Conservation (phyloP, 805 yeast species). For the Ogataea methanolica region DNA sequence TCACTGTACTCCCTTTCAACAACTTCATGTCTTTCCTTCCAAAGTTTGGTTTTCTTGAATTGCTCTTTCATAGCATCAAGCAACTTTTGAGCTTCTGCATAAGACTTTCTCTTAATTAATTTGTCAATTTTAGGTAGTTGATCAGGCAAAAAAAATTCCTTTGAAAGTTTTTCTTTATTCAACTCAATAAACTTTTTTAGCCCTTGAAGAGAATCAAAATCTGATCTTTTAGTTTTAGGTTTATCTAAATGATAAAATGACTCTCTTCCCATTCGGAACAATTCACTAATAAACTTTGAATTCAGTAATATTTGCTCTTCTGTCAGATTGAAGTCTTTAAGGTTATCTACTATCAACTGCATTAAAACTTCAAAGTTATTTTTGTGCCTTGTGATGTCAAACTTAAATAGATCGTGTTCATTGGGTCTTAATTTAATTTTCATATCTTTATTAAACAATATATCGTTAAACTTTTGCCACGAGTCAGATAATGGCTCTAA, state of each 20-base stretch:
- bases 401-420: constrained; percentile 13
- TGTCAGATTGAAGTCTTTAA: constrained; percentile 18
- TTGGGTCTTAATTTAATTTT: constrained; percentile 20
- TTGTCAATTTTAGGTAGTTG: constrained; percentile 12
- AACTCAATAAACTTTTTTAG: constrained; percentile 8
- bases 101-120: constrained; percentile 20
- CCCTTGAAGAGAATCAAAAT: constrained; percentile 1
- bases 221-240: not conserved
- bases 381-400: constrained; percentile 7
- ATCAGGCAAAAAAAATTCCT: constrained; percentile 10
- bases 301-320: constrained; percentile 17
- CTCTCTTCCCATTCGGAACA: constrained; percentile 21
- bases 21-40: constrained; percentile 28
- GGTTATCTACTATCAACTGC: constrained; percentile 11
- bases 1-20: constrained; percentile 22
- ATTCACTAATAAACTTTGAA: constrained; percentile 17
- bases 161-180: constrained; percentile 1
- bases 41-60: constrained; percentile 36
- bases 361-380: constrained; percentile 26
- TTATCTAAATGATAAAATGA: constrained; percentile 14
- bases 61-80: constrained; percentile 32
- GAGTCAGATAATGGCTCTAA: constrained; percentile 39
- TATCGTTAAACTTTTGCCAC: constrained; percentile 33
- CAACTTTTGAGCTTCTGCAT: constrained; percentile 34
- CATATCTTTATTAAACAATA: constrained; percentile 24